Conservation (phyloP, 202 grass and related monocot species). For the Digitaria exilis region DNA sequence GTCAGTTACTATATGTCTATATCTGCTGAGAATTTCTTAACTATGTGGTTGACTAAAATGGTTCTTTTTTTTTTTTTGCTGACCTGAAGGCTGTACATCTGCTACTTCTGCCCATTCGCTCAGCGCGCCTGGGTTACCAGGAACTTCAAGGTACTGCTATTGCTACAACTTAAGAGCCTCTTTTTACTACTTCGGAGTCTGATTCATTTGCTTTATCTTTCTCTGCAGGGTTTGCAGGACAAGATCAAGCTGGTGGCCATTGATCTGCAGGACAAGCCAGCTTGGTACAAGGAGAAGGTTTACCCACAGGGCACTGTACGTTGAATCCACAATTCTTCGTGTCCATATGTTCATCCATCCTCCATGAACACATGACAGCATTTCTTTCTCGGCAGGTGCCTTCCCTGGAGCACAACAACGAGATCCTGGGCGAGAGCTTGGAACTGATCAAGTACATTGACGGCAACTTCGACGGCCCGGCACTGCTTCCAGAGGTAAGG, state of each 20-base stretch:
- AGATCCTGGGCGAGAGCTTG: constrained; percentile 20
- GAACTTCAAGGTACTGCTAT: constrained; percentile 56
- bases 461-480: constrained; percentile 7
- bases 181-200: neutral
- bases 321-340: neutral
- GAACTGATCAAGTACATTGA: constrained; percentile 13
- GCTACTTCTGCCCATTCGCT: constrained; percentile 61
- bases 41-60: too few species aligned
- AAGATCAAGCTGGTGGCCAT: constrained; percentile 76
- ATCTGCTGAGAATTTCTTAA: too few species aligned
- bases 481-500: constrained; percentile 75
- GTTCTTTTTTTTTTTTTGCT: neutral
- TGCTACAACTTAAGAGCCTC: neutral
- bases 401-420: constrained; percentile 12
- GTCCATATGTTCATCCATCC: neutral
- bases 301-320: constrained; percentile 67
- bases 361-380: neutral
- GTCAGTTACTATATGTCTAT: too few species aligned
- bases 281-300: constrained; percentile 91
- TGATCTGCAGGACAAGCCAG: constrained; percentile 68
- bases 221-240: constrained; percentile 65
- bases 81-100: constrained; percentile 35
- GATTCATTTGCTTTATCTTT: neutral
- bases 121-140: constrained; percentile 60
- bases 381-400: constrained; percentile 39